phyloP scores from a whole-genome alignment of 2,329 filamentous ascomycete genomes.

The Lasiodiplodia theobromae region DNA sequence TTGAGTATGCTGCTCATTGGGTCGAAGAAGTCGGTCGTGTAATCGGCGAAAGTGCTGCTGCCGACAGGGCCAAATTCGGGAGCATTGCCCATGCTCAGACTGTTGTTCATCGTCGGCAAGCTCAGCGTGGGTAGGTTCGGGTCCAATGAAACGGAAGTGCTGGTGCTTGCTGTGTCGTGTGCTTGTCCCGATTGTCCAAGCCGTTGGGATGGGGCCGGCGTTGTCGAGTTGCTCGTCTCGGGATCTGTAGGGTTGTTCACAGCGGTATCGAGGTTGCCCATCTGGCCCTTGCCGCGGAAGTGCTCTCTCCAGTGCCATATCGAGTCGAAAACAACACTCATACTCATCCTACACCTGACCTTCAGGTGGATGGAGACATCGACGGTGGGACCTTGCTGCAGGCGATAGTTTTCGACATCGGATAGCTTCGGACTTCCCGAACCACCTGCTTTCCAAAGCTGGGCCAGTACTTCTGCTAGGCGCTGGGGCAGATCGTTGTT shows the following conservation, averaged over 20 bases:
- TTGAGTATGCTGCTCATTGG: constrained; percentile 31
- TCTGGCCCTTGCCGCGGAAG: constrained; percentile 49
- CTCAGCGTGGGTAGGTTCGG: constrained; percentile 28
- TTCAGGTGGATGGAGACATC: constrained; percentile 80
- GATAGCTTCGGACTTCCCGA: constrained; percentile 35
- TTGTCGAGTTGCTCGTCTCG: constrained; percentile 70
- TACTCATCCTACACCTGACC: constrained; percentile 83
- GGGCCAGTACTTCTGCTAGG: constrained; percentile 83
- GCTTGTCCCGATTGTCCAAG: constrained; percentile 4
- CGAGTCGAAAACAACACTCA: constrained; percentile 84
- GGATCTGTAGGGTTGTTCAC: constrained; percentile 88
- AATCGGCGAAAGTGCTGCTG: constrained; percentile 21
- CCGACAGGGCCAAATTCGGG: constrained; percentile 15
- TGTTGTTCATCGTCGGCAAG: constrained; percentile 29
- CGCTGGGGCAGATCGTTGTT: constrained; percentile 82
- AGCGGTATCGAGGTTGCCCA: constrained; percentile 62
- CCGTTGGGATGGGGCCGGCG: constrained; percentile 58
- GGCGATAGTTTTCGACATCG: constrained; percentile 21
- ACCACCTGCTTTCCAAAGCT: constrained; percentile 75
- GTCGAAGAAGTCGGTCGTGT: constrained; percentile 31
- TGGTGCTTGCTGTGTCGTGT: constrained; percentile 2
- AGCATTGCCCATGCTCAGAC: constrained; percentile 24
- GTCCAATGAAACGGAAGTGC: constrained; percentile 23
- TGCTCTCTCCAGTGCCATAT: constrained; percentile 84
- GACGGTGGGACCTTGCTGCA: constrained; percentile 41